Evolutionary conservation across 306 rosid species (phyloP).

Genomic region (Fragaria nilgerrensis): DNA sequence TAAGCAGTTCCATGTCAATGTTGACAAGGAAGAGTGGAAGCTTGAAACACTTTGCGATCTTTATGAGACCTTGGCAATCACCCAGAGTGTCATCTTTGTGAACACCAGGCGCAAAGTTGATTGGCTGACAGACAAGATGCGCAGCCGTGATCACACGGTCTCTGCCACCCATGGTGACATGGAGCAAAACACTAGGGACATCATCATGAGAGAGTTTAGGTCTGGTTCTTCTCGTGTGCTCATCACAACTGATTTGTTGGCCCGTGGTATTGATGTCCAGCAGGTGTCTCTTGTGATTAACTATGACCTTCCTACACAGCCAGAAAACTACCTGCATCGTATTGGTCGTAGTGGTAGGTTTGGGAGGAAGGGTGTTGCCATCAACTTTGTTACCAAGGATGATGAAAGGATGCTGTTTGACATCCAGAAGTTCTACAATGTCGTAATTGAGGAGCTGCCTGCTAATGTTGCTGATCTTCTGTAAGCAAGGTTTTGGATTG

Average conservation of each 20-base stretch:
- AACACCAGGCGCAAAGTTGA: constrained; percentile 72
- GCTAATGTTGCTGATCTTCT: constrained; percentile 74
- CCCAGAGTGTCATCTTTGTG: constrained; percentile 67
- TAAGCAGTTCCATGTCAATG: constrained; percentile 61
- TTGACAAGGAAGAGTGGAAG: constrained; percentile 67
- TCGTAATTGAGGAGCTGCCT: constrained; percentile 63
- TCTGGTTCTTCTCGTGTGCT: constrained; percentile 75
- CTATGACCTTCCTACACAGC: constrained; percentile 69
- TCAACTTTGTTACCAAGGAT: constrained; percentile 60
- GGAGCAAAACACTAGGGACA: constrained; percentile 77
- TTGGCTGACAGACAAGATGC: constrained; percentile 69
- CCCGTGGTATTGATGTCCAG: constrained; percentile 70
- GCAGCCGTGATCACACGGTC: constrained; percentile 61
- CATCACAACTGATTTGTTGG: constrained; percentile 67
- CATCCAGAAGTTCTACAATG: constrained; percentile 63
- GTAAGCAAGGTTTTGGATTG: constrained; percentile 34
- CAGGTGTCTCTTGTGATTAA: constrained; percentile 69
- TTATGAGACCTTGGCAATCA: constrained; percentile 62
- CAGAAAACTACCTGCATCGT: constrained; percentile 68
- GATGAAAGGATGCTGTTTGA: constrained; percentile 62
- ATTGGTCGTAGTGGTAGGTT: constrained; percentile 74
- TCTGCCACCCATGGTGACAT: constrained; percentile 78
- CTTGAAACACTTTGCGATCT: constrained; percentile 67
- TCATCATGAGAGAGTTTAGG: constrained; percentile 77
- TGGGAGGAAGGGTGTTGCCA: constrained; percentile 74